A percentile compares a stretch with the other conserved stretches of the same genome.
phyloP scores from a whole-genome alignment of 1,139 yeast genomes.

The Taiozyma sp. region DNA sequence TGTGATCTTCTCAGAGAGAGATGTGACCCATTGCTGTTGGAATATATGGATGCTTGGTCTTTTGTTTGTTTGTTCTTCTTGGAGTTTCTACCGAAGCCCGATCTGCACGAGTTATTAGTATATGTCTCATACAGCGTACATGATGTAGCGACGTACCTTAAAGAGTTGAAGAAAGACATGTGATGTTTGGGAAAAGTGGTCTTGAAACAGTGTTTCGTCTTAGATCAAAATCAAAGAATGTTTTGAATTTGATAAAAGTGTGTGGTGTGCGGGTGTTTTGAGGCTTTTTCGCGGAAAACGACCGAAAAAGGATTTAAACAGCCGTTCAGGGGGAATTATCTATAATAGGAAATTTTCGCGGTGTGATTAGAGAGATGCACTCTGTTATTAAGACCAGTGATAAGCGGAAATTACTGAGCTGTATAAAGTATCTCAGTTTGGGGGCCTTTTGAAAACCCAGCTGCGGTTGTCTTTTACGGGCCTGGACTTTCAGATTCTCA shows the following conservation, averaged over 20 bases:
- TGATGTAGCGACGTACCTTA: conserved; percentile 7
- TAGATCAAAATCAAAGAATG: background rate
- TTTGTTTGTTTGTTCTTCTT: conserved; percentile 32
- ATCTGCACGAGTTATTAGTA: conserved; percentile 2
- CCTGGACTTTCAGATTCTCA: too few relatives aligned
- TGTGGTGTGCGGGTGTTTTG: background rate
- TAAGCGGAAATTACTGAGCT: too few relatives aligned
- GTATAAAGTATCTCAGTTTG: too few relatives aligned
- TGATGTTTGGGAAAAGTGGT: background rate
- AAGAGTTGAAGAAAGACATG: conserved; percentile 16
- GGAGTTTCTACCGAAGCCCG: conserved; percentile 36
- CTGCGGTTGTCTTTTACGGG: too few relatives aligned
- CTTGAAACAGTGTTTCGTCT: background rate
- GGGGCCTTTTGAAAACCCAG: too few relatives aligned
- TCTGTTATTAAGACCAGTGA: too few relatives aligned
- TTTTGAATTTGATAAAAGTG: background rate
- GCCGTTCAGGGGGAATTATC: background rate
- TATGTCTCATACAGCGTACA: background rate
- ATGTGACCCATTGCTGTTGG: conserved; percentile 30
- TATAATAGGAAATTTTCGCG: background rate
- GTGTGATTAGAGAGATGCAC: too few relatives aligned
- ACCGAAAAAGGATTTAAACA: background rate
- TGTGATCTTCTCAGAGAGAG: conserved; percentile 32
- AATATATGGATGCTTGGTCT: conserved; percentile 23
- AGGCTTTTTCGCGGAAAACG: background rate